These are phyloP conservation scores for Zygoascus meyerae DNA, from an alignment of 1,139 yeast species.

Conservation along the genomic window DNA sequence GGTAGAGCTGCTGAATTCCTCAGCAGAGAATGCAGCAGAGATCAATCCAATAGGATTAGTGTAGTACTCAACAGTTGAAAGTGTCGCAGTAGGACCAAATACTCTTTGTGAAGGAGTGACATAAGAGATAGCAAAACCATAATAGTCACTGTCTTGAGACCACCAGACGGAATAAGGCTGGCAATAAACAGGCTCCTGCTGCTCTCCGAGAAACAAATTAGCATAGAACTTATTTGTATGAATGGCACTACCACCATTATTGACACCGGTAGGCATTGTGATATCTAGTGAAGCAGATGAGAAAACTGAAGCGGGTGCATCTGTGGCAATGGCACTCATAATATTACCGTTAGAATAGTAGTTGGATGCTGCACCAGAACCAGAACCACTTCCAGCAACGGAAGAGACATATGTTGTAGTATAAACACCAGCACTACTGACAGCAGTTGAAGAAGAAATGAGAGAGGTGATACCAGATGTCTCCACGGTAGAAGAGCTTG, in stretches of 20 bases:
- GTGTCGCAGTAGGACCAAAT: slow-evolving; percentile 33
- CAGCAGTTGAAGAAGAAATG: slow-evolving; percentile 7
- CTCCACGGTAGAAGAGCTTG: slow-evolving; percentile 7
- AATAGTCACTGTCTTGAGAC: slow-evolving; percentile 37
- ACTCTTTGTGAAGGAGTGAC: slow-evolving; percentile 43
- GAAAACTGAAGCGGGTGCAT: slow-evolving; percentile 48
- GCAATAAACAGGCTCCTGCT: slow-evolving; percentile 41
- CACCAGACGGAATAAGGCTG: slow-evolving; percentile 62
- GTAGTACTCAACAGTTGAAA: slow-evolving; percentile 42
- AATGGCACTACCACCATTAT: slow-evolving; percentile 36
- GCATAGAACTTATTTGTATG: slow-evolving; percentile 70
- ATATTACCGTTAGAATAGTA: slow-evolving; percentile 36
- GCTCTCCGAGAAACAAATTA: slow-evolving; percentile 50
- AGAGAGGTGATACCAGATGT: slow-evolving; percentile 14
- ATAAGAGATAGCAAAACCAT: slow-evolving; percentile 59
- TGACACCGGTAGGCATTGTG: slow-evolving; percentile 44
- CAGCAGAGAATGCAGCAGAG: slow-evolving; percentile 52
- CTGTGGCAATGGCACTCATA: slow-evolving; percentile 46
- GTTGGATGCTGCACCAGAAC: slow-evolving; percentile 12
- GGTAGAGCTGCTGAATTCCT: slow-evolving; percentile 39
- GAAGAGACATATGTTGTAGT: slow-evolving; percentile 8
- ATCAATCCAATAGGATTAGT: slow-evolving; percentile 51
- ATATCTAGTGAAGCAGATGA: slow-evolving; percentile 44
- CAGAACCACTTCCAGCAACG: slow-evolving; percentile 17
- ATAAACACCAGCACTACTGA: not conserved